Evolutionary conservation across 1,284 basidiomycete species (phyloP), one percentile per base, ranked within the genome.

Genomic region (Dichomitus squalens): DNA sequence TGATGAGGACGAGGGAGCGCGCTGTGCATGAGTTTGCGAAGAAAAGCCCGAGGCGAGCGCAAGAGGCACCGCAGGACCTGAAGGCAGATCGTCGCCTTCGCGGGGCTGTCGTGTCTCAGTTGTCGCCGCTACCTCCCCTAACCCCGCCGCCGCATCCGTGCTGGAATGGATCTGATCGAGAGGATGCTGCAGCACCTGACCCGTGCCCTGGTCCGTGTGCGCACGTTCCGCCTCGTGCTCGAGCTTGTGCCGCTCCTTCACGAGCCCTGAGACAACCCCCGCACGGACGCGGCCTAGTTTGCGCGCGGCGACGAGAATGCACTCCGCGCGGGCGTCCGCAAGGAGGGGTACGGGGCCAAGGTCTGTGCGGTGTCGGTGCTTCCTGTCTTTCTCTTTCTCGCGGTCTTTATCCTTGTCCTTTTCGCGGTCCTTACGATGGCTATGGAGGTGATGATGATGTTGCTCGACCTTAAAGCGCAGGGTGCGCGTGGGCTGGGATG

Each of bases 251-350:
- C 56, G 61, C 49, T 67, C 63, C 47, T 59, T 59, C 25, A 60
- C 53, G 39, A 64, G 55, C 20, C 82, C 82, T 3, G 80, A 75
- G 1, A 83, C 64, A 2, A 78, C 65, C 7, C 74, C 75, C 1
- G 81, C 80, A 8, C 84, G 77, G 58, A 81, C 75, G 14, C 80
- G 76, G 3, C 85, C 86, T 8, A 87, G 74, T 53, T 74, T 81
- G 14, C 83, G 77, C 2, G 84, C 82, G 0, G 85, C 86, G 16
- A 84, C 73, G 3, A 88, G 73, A 16, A 87, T 67, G 63, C 84
- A 84, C 61, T 88, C 86, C 0, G 80, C 73, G 18, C 83, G 78
- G 1, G 86, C 86, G 60, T 88, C 85, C 0, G 81, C 75, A 4
- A 79, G 73, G 0, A 81, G 61, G 0, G 63, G 59, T 33, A 58